Percentiles rank a stretch among this genome's conserved stretches.
Conservation (phyloP, 2,329 filamentous ascomycete species). For the Pleomassaria siparia region DNA sequence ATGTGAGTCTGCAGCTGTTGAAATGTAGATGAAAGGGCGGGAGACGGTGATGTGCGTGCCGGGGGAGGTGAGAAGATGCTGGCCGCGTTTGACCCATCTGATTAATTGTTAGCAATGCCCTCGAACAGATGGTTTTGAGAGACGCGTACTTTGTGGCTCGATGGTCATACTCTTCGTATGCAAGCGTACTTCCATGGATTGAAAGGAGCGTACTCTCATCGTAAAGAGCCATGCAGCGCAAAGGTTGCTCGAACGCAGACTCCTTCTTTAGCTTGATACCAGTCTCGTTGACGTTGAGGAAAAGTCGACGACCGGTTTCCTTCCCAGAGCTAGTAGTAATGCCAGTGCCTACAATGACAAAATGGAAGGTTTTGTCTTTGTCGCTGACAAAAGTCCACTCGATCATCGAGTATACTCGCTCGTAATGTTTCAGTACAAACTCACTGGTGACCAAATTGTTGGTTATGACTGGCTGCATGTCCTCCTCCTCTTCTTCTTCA, state of each 20-base stretch:
- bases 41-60: conserved; percentile 54
- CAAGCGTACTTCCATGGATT: conserved; percentile 27
- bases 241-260: conserved; percentile 30
- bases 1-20: conserved; percentile 57
- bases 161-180: conserved; percentile 31
- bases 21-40: conserved; percentile 53
- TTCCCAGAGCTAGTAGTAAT: conserved; percentile 19
- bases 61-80: conserved; percentile 49
- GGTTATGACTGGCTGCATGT: conserved; percentile 29
- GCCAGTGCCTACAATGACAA: conserved; percentile 61
- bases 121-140: background rate
- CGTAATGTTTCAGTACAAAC: conserved; percentile 57
- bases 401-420: conserved; percentile 61
- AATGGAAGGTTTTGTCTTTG: conserved; percentile 58
- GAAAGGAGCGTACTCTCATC: conserved; percentile 26
- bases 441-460: conserved; percentile 52
- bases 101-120: conserved; percentile 4
- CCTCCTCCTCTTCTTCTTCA: conserved; percentile 24
- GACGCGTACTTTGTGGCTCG: conserved; percentile 10
- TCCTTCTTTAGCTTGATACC: conserved; percentile 55
- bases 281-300: conserved; percentile 28
- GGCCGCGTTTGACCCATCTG: conserved; percentile 45
- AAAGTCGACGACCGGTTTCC: conserved; percentile 31
- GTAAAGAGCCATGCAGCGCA: conserved; percentile 35
- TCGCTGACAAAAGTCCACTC: conserved; percentile 66